Evolutionary conservation across 192 early-diverging fungal species (phyloP).

Genomic region (Funneliformis geosporum): DNA sequence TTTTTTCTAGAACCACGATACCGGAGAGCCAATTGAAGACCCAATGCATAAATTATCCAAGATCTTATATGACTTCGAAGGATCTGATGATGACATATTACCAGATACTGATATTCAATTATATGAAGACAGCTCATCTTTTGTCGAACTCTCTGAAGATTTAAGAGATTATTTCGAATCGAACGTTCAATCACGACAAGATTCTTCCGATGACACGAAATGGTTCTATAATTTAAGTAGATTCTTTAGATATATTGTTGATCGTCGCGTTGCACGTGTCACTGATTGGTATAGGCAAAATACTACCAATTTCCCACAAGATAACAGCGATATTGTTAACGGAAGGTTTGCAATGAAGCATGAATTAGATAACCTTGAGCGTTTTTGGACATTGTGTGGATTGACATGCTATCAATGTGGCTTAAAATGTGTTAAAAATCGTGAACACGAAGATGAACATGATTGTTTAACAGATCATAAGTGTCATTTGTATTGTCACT

Average conservation of each 20-base stretch:
- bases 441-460: constrained; percentile 26
- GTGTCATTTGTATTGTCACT: constrained; percentile 23
- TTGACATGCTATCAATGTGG: constrained; percentile 22
- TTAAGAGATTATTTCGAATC: constrained; percentile 21
- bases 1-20: constrained; percentile 5
- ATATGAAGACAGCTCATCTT: background rate
- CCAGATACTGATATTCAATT: constrained; percentile 5
- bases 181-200: background rate
- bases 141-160: constrained; percentile 9
- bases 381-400: constrained; percentile 25
- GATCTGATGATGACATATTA: background rate
- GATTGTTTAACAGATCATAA: constrained; percentile 34
- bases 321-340: constrained; percentile 28
- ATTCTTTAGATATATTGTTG: constrained; percentile 25
- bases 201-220: constrained; percentile 10
- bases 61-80: background rate
- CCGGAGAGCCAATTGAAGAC: background rate
- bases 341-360: constrained; percentile 6
- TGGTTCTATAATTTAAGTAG: background rate
- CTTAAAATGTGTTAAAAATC: constrained; percentile 25
- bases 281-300: constrained; percentile 28
- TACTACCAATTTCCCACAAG: constrained; percentile 20
- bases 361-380: constrained; percentile 8
- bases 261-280: constrained; percentile 19
- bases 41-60: background rate